Evolutionary conservation across 1,139 yeast genomes (phyloP).

Genomic region (Candida tetrigidarum): DNA sequence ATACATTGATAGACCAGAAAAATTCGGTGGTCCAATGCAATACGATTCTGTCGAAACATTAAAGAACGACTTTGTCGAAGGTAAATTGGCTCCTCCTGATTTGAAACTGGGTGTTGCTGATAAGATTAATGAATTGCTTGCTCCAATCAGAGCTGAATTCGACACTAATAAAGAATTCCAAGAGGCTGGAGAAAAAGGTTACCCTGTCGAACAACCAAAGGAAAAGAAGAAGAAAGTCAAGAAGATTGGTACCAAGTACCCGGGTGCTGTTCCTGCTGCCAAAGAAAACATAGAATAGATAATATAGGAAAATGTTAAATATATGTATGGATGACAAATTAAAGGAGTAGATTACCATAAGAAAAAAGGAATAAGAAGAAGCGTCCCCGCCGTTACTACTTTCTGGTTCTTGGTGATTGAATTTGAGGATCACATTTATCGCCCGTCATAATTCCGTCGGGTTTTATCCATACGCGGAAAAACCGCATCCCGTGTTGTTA

Average conservation of each 20-base stretch:
- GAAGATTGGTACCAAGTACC: conserved; percentile 85
- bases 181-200: conserved; percentile 76
- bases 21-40: conserved; percentile 91
- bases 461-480: too few relatives aligned
- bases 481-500: too few relatives aligned
- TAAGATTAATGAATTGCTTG: conserved; percentile 76
- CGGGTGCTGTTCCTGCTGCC: conserved; percentile 62
- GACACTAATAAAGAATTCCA: conserved; percentile 68
- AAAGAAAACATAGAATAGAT: conserved; percentile 11
- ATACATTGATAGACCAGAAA: conserved; percentile 88
- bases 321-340: too few relatives aligned
- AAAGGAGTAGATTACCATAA: too few relatives aligned
- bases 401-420: too few relatives aligned
- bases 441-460: too few relatives aligned
- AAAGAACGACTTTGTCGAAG: conserved; percentile 70
- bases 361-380: too few relatives aligned
- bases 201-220: conserved; percentile 73
- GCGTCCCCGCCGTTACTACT: too few relatives aligned
- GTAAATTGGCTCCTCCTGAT: conserved; percentile 88
- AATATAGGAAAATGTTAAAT: neutral
- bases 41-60: conserved; percentile 72
- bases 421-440: too few relatives aligned
- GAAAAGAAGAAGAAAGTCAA: conserved; percentile 72
- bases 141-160: conserved; percentile 80
- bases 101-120: conserved; percentile 91